A percentile compares a stretch with the other conserved stretches of the same genome.
phyloP scores from a whole-genome alignment of 1,284 basidiomycete species.

The Tylopilus sp. region DNA sequence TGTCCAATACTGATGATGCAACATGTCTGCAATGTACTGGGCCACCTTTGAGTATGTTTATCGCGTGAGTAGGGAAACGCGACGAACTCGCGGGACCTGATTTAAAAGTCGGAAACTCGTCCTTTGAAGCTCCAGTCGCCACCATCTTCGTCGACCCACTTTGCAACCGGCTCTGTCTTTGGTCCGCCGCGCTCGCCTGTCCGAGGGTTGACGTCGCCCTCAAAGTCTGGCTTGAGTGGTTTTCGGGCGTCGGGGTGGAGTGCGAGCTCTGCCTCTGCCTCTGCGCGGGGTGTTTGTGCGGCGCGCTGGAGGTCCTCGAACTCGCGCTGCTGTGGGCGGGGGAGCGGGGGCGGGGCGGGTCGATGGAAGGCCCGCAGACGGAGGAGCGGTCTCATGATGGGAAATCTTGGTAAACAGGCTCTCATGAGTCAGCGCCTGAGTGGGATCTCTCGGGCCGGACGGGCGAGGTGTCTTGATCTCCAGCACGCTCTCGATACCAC shows the following conservation, averaged over 20 bases:
- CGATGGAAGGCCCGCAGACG: constrained; percentile 40
- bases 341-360: constrained; percentile 70
- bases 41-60: not conserved
- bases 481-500: too few relatives aligned
- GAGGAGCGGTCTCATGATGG: not conserved
- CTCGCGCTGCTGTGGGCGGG: constrained; percentile 66
- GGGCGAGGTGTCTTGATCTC: too few relatives aligned
- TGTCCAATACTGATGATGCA: constrained; percentile 9
- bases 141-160: constrained; percentile 52
- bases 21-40: constrained; percentile 12
- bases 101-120: constrained; percentile 77
- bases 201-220: constrained; percentile 68
- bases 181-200: constrained; percentile 79
- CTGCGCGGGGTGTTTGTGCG: constrained; percentile 42
- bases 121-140: constrained; percentile 86
- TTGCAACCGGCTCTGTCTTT: constrained; percentile 68
- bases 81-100: too few relatives aligned
- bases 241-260: constrained; percentile 69
- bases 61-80: too few relatives aligned
- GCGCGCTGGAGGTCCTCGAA: constrained; percentile 71
- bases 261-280: constrained; percentile 41
- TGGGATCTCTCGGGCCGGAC: too few relatives aligned
- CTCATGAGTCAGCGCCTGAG: constrained; percentile 3
- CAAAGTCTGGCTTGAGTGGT: constrained; percentile 62
- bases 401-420: not conserved